Base-by-base conservation (phyloP, 2,329 filamentous ascomycete species). In the Hypoxylon sp. region DNA sequence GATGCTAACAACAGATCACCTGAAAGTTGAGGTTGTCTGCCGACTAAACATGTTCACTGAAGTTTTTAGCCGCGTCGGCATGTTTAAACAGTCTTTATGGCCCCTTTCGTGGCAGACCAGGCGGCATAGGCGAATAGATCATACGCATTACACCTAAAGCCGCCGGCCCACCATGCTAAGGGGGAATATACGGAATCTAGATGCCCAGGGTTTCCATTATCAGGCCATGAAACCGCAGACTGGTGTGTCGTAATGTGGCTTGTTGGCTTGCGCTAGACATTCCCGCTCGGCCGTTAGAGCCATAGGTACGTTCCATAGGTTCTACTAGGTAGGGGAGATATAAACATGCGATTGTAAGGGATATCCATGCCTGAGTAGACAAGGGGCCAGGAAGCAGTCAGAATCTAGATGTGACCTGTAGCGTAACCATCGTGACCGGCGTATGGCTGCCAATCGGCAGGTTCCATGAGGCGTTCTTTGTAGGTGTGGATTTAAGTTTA, bases 331-430 rank as follows among this genome's bases (percentile, higher is more conserved):
- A 56, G 66, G 45, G 30, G 61, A 62, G 36, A 49, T 58, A 62
- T 51, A 50, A 58, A 65, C 50, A 55, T 41, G 23, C 60, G 38
- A 43, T 43, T 69, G 34, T 60, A 61, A 68, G 57, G 62, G 50
- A 55, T 50, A 65, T 62, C 70, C 61, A 69, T 60, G 51, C 19
- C 28, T 46, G 41, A 49, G 36, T 14, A 58, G 53, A 67, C 63
- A 60, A 65, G 61, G 59, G 65, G 64, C 28, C 28, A 17, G 57
- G 57, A 57, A 68, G 68, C 56, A 72, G 56, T 68, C 43, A 62
- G 53, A 72, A 65, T 64, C 48, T 64, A 63, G 53, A 60, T 65
- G 56, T 63, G 50, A 67, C 61, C 58, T 70, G 56, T 59, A 63
- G 59, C 62, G 53, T 58, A 58, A 60, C 53, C 23, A 41, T 25